A percentile compares a stretch with the other conserved stretches of the same genome.
These are phyloP conservation scores for Bassia scoparia DNA, from an alignment of 148 eudicot species.

Conservation along the genomic window DNA sequence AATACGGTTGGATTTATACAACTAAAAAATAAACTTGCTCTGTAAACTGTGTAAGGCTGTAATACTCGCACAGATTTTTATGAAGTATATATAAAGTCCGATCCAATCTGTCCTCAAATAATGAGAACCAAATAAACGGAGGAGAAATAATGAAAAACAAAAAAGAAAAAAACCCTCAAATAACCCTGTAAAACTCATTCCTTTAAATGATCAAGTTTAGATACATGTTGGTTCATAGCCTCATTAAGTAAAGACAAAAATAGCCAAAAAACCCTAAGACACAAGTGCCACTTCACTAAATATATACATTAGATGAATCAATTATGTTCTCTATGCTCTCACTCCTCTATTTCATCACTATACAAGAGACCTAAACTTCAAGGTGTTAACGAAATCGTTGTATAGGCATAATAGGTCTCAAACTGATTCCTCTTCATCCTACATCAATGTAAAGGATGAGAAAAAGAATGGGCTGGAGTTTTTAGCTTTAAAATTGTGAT, in stretches of 20 bases:
- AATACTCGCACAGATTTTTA: too few species aligned
- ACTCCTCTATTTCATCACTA: conserved; percentile 18
- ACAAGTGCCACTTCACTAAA: too few species aligned
- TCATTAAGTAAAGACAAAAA: background rate
- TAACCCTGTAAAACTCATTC: background rate
- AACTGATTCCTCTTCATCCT: conserved; percentile 16
- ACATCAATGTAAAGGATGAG: background rate
- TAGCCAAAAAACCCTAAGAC: too few species aligned
- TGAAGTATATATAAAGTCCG: too few species aligned
- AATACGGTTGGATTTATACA: too few species aligned
- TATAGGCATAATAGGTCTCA: conserved; percentile 19
- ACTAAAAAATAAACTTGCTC: too few species aligned
- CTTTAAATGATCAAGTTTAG: background rate
- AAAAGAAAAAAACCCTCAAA: background rate
- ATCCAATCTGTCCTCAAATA: too few species aligned
- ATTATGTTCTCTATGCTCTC: conserved; percentile 13
- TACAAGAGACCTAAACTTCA: conserved; percentile 18
- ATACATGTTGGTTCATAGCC: background rate
- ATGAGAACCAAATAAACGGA: too few species aligned
- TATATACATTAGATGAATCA: conserved; percentile 21
- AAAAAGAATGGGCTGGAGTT: conserved; percentile 16
- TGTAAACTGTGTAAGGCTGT: too few species aligned
- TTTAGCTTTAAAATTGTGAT: conserved; percentile 34
- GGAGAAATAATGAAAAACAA: background rate
- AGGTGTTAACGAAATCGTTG: conserved; percentile 19